phyloP scores from a whole-genome alignment of 2,329 filamentous ascomycete genomes.

The Shiraia bambusicola region DNA sequence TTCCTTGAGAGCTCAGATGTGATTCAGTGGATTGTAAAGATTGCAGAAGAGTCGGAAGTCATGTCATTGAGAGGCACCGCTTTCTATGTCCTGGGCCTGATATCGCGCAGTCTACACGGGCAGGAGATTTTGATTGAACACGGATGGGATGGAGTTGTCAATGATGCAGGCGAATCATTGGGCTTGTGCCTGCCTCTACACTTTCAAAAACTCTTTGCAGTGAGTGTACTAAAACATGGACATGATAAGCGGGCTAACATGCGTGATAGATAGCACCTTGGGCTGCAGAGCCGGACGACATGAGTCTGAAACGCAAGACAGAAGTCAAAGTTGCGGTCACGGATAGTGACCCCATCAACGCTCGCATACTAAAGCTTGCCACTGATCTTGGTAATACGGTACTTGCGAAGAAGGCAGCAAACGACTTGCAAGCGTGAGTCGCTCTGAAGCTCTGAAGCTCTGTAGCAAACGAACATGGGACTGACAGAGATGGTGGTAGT shows the following conservation, averaged over 20 bases:
- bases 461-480: not conserved
- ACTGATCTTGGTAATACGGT: slow-evolving; percentile 92
- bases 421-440: slow-evolving; percentile 67
- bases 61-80: slow-evolving; percentile 93
- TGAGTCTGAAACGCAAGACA: slow-evolving; percentile 34
- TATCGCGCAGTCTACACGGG: slow-evolving; percentile 88
- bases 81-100: slow-evolving; percentile 91
- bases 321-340: slow-evolving; percentile 59
- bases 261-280: slow-evolving; percentile 42
- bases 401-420: slow-evolving; percentile 81
- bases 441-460: not conserved
- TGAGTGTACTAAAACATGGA: slow-evolving; percentile 38
- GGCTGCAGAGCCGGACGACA: slow-evolving; percentile 32
- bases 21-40: slow-evolving; percentile 80
- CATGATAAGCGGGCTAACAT: slow-evolving; percentile 15
- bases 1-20: slow-evolving; percentile 91
- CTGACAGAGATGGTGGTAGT: slow-evolving; percentile 47
- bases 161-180: slow-evolving; percentile 76
- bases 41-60: slow-evolving; percentile 84
- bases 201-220: slow-evolving; percentile 75
- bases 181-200: slow-evolving; percentile 85
- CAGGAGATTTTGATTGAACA: slow-evolving; percentile 86
- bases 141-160: slow-evolving; percentile 91
- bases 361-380: slow-evolving; percentile 79
- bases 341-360: slow-evolving; percentile 63